Base-by-base conservation (phyloP, 176 grass and related monocot genomes). In the Otatea glauca region DNA sequence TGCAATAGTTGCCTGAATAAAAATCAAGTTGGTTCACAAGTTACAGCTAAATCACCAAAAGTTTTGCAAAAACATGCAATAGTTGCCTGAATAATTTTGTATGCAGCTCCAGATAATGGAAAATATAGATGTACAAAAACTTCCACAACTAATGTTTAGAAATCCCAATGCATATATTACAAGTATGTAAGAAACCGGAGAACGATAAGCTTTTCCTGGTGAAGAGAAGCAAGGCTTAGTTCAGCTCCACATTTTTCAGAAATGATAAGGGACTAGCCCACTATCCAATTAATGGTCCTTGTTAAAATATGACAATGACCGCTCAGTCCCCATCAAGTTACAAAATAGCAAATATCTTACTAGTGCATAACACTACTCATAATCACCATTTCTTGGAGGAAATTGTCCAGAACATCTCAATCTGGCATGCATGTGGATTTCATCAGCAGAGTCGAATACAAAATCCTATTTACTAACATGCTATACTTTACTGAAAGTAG, bases 401-500 rank as follows among this genome's bases (percentile, higher is more conserved):
- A 86, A 58, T 51, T 54, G 11, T 72, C 34, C 45, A 67, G 24
- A 87, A 45, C 21, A 76, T 68, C 41, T 85, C 27, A 68, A 56
- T 54, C 15, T 70, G n/a, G 7, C 39, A 37, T 77, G 58, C 17
- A 47, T 58, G 56, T 56, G 21, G 20, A 69, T 86, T 84, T 73
- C 66, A 84, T 35, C 1, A 51, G 1, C 9, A 2, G 1, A 79
- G 43, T 70, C 55, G 18, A 83, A 78, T 45, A 16, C 13, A 25
- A 72, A 64, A n/a, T 75, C 29, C 18, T 12, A 25, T 68, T 67
- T 44, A 47, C 12, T 68, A 15, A 6, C 1, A 51, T 82, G 39
- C 20, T 80, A 18, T 51, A 64, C 42, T 88, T 86, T 72, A 32
- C 39, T 37, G 4, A 72, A 38, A 78, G 14, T 58, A 72, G 23